Conservation (phyloP, 768 basidiomycete genomes). For the Mycena amicta region DNA sequence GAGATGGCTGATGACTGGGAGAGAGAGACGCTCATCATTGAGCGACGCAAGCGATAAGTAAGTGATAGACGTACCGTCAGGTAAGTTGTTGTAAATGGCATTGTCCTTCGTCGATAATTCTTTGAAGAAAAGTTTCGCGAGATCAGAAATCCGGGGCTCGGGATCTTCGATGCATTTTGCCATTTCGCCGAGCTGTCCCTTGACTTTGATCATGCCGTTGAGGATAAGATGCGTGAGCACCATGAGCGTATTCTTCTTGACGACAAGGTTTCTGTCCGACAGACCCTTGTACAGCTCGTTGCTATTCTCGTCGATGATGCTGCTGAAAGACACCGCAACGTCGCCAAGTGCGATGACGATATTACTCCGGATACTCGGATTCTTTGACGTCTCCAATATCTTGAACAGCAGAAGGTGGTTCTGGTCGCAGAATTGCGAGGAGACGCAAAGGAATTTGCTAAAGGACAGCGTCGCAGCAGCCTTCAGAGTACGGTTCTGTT, state of each 20-base stretch:
- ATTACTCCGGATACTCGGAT: conserved; percentile 90
- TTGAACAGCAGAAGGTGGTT: conserved; percentile 90
- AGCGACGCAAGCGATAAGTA: conserved; percentile 15
- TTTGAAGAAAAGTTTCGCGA: conserved; percentile 97
- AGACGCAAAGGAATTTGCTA: conserved; percentile 96
- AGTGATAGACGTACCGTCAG: conserved; percentile 67
- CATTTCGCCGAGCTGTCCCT: conserved; percentile 99
- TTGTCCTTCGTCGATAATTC: conserved; percentile 97
- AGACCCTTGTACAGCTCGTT: conserved; percentile 94
- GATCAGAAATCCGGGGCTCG: conserved; percentile 83
- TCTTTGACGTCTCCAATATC: conserved; percentile 88
- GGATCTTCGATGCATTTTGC: conserved; percentile 97
- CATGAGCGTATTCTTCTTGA: conserved; percentile 99
- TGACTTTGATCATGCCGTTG: conserved; percentile 99
- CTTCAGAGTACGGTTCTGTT: conserved; percentile 81
- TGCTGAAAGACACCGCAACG: conserved; percentile 97
- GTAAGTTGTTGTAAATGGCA: conserved; percentile 97
- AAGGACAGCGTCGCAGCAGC: conserved; percentile 87
- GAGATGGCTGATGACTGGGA: conserved; percentile 92
- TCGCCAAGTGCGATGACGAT: conserved; percentile 98
- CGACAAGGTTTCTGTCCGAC: conserved; percentile 80
- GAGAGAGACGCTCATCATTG: too few species aligned
- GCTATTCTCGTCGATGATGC: conserved; percentile 95
- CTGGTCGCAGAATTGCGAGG: conserved; percentile 90
- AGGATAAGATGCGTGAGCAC: conserved; percentile 95